These are phyloP conservation scores for Knufia fluminis DNA, from an alignment of 2,329 filamentous ascomycete genomes.

Conservation along the genomic window DNA sequence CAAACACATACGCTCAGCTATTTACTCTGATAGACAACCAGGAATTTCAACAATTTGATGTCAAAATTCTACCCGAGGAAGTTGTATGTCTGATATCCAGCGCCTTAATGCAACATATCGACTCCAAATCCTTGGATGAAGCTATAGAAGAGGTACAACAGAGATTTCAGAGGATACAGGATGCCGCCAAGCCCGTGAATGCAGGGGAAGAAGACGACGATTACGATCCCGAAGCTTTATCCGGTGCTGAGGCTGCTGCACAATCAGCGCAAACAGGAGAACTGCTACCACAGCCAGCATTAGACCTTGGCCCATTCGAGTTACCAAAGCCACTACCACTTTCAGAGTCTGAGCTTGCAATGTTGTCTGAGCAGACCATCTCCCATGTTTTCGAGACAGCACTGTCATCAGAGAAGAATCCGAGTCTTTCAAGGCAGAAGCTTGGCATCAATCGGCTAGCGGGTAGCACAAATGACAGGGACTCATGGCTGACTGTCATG, in stretches of 20 bases:
- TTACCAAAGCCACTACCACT: slow-evolving; percentile 68
- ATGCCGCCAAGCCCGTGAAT: slow-evolving; percentile 36
- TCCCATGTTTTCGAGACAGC: slow-evolving; percentile 55
- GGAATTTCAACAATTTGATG: slow-evolving; percentile 70
- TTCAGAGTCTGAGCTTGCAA: slow-evolving; percentile 60
- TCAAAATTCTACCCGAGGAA: slow-evolving; percentile 64
- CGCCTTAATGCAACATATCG: slow-evolving; percentile 63
- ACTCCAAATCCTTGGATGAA: slow-evolving; percentile 57
- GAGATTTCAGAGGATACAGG: slow-evolving; percentile 26
- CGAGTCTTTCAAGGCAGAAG: slow-evolving; percentile 46
- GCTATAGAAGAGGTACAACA: slow-evolving; percentile 54
- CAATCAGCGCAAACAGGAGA: slow-evolving; percentile 25
- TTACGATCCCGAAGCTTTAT: slow-evolving; percentile 80
- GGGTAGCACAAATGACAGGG: slow-evolving; percentile 71
- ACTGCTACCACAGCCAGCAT: slow-evolving; percentile 40
- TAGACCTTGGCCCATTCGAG: slow-evolving; percentile 65
- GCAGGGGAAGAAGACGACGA: slow-evolving; percentile 79
- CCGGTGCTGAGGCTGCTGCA: slow-evolving; percentile 65
- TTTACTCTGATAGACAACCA: slow-evolving; percentile 75
- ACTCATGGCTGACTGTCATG: slow-evolving; percentile 85
- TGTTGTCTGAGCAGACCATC: slow-evolving; percentile 65
- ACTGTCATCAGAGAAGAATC: slow-evolving; percentile 21
- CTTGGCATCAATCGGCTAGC: slow-evolving; percentile 74
- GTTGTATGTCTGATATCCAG: slow-evolving; percentile 75
- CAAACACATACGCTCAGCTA: slow-evolving; percentile 69